Conservation (phyloP, 2,329 filamentous ascomycete species). For the Sporothrix mexicana region DNA sequence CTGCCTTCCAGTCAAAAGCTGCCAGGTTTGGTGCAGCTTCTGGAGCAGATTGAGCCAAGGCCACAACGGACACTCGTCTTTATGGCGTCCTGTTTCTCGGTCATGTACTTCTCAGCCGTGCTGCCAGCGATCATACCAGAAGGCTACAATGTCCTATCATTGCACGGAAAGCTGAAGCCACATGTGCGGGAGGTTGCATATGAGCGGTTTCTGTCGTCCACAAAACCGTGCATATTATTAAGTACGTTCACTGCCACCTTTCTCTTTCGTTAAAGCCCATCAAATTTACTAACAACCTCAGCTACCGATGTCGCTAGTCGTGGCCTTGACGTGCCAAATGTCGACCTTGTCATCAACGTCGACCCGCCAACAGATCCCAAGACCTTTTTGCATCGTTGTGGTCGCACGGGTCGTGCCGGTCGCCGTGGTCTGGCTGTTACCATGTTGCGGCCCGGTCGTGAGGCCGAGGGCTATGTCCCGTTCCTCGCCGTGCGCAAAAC, state of each 20-base stretch:
- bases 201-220: slow-evolving; percentile 74
- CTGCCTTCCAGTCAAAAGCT: slow-evolving; percentile 80
- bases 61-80: slow-evolving; percentile 91
- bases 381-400: slow-evolving; percentile 91
- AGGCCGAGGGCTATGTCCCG: slow-evolving; percentile 81
- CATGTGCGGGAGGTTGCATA: slow-evolving; percentile 91
- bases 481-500: slow-evolving; percentile 89
- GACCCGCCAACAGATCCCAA: slow-evolving; percentile 87
- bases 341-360: slow-evolving; percentile 89
- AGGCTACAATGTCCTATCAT: slow-evolving; percentile 72
- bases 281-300: slow-evolving; percentile 12
- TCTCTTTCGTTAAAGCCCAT: not conserved
- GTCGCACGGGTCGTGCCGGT: slow-evolving; percentile 87
- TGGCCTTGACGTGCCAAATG: slow-evolving; percentile 88
- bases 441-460: slow-evolving; percentile 80
- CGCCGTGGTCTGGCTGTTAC: slow-evolving; percentile 83
- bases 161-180: slow-evolving; percentile 91
- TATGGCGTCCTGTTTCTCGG: slow-evolving; percentile 89
- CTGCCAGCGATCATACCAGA: slow-evolving; percentile 74
- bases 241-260: slow-evolving; percentile 47
- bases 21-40: slow-evolving; percentile 71
- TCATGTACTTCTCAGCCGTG: slow-evolving; percentile 90
- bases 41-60: slow-evolving; percentile 70
- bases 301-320: slow-evolving; percentile 86
- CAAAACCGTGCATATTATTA: slow-evolving; percentile 78